Percentiles rank a stretch among this genome's conserved stretches.
Evolutionary conservation across 192 early-diverging fungal genomes (phyloP).

Genomic region (Allomyces macrogynus): DNA sequence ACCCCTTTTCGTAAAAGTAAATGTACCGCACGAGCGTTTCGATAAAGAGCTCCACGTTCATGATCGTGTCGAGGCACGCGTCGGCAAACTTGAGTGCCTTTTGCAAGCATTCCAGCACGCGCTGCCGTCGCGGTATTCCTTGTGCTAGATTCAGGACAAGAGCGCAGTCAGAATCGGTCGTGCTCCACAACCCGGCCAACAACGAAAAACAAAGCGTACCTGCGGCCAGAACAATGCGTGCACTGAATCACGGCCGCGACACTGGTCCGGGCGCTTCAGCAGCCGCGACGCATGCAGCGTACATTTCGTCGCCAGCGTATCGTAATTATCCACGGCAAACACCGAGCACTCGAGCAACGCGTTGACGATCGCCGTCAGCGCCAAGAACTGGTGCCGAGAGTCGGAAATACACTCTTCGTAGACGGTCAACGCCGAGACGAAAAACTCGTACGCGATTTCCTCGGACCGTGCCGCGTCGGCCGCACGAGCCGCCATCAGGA

Average conservation of each 20-base stretch:
- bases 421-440: constrained; percentile 81
- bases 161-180: too few species aligned
- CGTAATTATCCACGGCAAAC: constrained; percentile 81
- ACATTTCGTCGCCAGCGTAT: constrained; percentile 79
- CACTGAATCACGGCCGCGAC: constrained; percentile 61
- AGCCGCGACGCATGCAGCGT: constrained; percentile 75
- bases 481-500: constrained; percentile 63
- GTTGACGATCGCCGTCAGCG: constrained; percentile 69
- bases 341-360: constrained; percentile 62
- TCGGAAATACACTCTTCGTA: constrained; percentile 94
- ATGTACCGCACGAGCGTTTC: constrained; percentile 88
- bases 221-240: constrained; percentile 79
- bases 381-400: constrained; percentile 73
- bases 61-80: constrained; percentile 68
- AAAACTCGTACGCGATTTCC: constrained; percentile 92
- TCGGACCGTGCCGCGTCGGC: constrained; percentile 75
- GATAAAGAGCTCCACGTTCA: constrained; percentile 88
- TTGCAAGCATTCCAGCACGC: constrained; percentile 77
- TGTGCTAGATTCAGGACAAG: not conserved
- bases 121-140: constrained; percentile 55
- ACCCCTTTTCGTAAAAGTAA: constrained; percentile 84
- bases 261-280: constrained; percentile 87
- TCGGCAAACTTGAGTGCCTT: constrained; percentile 90
- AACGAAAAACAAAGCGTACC: constrained; percentile 8
- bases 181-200: not conserved